Base-by-base conservation (phyloP, 2,329 filamentous ascomycete genomes). In the Xylariales sp. region DNA sequence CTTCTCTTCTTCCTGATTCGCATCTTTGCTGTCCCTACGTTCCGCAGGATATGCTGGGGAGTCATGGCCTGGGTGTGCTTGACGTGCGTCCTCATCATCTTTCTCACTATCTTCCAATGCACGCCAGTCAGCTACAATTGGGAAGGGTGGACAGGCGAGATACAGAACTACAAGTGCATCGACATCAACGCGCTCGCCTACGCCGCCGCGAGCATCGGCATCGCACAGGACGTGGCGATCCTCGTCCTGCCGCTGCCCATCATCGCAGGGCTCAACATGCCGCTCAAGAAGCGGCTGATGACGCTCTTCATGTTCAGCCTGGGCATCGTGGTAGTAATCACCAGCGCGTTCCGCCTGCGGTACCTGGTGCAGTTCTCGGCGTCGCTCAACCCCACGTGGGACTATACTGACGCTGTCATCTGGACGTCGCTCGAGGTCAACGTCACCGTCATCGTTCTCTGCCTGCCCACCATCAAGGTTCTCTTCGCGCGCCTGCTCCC, bases 271-370 rank as follows among this genome's bases (percentile, higher is more conserved):
- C 40, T 47, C 6, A 23, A 41, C 11, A 43, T 45, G 40, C 27
- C 40, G n/a, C 13, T 24, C 29, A 30, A 34, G 14, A 37, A 38
- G 29, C 40, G 37, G 25, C 31, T 42, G 10, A n/a, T 33, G 21
- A 43, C 43, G 8, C 11, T 43, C 20, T 25, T 45, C 36, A 47
- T 47, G 40, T 43, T 45, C 34, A 40, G 42, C 28, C 34, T 47
- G 0, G 45, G 45, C 11, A 32, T 33, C 28, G 40, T 45, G 32
- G 40, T 41, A 12, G 28, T 34, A 15, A 21, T 38, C n/a, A 36
- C 41, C 10, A 42, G 37, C 20, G 38, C 37, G 37, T 20, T 44
- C 32, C 40, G 45, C 15, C 37, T 44, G 30, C 29, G 17, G 5
- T 44, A 38, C 27, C 30, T 44, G 10, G 12, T 44, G 18, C 14